Conservation (phyloP, 2,329 filamentous ascomycete genomes). For the Colletotrichum limetticola region DNA sequence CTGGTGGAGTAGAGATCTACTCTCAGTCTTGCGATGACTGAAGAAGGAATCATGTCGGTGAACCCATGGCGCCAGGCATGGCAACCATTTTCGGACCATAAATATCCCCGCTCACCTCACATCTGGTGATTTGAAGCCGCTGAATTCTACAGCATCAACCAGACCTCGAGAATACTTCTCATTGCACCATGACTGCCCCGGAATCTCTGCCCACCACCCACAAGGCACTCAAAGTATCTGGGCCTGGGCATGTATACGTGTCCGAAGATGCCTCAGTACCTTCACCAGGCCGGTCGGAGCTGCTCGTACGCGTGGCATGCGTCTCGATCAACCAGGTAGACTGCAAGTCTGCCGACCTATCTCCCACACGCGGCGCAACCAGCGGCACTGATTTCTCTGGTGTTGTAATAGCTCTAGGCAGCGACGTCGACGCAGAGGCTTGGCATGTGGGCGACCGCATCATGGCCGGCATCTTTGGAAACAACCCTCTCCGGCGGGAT, state of each 20-base stretch:
- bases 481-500: conserved; percentile 24
- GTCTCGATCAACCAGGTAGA: conserved; percentile 37
- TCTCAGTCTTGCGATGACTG: too few relatives aligned
- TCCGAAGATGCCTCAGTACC: not conserved
- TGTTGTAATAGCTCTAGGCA: conserved; percentile 13
- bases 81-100: too few relatives aligned
- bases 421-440: not conserved
- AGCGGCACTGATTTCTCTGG: conserved; percentile 37
- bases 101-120: too few relatives aligned
- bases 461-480: conserved; percentile 23
- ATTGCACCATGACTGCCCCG: not conserved
- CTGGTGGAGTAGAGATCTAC: too few relatives aligned
- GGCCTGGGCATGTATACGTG: not conserved
- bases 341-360: conserved; percentile 37
- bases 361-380: conserved; percentile 34
- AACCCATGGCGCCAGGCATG: too few relatives aligned
- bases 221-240: not conserved
- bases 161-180: not conserved
- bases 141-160: too few relatives aligned
- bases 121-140: too few relatives aligned
- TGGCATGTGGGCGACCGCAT: conserved; percentile 24
- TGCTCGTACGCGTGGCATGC: not conserved
- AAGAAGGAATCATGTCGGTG: too few relatives aligned
- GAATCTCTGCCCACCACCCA: not conserved
- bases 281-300: not conserved